Percentiles rank a stretch among this genome's conserved stretches.
phyloP scores from a whole-genome alignment of 495 filamentous ascomycete species.

The Neurospora sp. region DNA sequence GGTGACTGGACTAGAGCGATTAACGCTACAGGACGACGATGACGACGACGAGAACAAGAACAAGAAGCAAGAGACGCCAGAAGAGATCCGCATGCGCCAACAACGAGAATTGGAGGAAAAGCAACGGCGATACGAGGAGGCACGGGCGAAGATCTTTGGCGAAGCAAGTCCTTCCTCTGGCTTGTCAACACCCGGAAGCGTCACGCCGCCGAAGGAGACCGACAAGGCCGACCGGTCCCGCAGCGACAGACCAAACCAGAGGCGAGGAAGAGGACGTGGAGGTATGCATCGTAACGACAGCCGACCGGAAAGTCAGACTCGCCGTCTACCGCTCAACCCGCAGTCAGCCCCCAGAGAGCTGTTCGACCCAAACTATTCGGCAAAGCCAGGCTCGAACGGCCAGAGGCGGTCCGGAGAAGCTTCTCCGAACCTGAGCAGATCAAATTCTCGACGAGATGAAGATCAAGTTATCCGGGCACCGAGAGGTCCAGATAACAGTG shows the following conservation, averaged over 20 bases:
- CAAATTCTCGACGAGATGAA: constrained; percentile 37
- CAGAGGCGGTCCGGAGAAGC: constrained; percentile 45
- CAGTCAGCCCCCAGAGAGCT: constrained; percentile 35
- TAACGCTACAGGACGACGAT: constrained; percentile 47
- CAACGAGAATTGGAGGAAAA: constrained; percentile 76
- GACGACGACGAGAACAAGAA: constrained; percentile 54
- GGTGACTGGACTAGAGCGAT: constrained; percentile 42
- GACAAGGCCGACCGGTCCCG: constrained; percentile 23
- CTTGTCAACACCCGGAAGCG: constrained; percentile 38
- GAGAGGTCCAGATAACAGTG: constrained; percentile 64
- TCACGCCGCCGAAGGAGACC: constrained; percentile 48
- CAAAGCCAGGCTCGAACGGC: constrained; percentile 44
- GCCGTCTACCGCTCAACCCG: constrained; percentile 7
- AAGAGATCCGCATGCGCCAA: constrained; percentile 63
- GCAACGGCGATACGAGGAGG: constrained; percentile 79
- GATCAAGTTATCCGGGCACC: constrained; percentile 53
- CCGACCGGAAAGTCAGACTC: constrained; percentile 14
- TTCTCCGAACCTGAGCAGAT: constrained; percentile 30
- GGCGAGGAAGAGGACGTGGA: not conserved
- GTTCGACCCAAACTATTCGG: constrained; percentile 64
- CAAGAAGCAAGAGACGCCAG: constrained; percentile 51
- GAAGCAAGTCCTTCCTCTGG: constrained; percentile 44
- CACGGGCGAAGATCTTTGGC: constrained; percentile 74
- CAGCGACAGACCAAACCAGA: constrained; percentile 9
- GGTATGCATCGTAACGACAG: constrained; percentile 5